A percentile compares a stretch with the other conserved stretches of the same genome.
phyloP scores from a whole-genome alignment of 225 moss, liverwort and hornwort genomes.

The Bryum argenteum region DNA sequence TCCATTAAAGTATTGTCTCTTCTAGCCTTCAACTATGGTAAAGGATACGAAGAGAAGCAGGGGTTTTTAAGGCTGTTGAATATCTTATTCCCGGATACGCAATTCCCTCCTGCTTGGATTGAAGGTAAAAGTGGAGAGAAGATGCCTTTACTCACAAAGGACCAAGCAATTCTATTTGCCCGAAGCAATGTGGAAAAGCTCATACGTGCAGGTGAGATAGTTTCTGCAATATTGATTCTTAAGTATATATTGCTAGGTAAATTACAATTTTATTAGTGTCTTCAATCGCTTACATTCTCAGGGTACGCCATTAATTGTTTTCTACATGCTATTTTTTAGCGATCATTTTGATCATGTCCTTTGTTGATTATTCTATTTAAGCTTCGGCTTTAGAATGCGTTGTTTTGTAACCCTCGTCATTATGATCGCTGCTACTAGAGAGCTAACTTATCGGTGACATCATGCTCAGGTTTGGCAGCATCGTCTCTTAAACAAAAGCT shows the following conservation, averaged over 20 bases:
- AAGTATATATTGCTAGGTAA: conserved; percentile 1
- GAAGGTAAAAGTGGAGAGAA: conserved; percentile 67
- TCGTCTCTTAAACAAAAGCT: conserved; percentile 76
- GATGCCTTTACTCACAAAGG: conserved; percentile 63
- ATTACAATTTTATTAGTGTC: conserved; percentile 11
- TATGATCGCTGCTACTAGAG: conserved; percentile 18
- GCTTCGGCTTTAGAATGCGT: conserved; percentile 18
- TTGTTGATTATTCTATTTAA: conserved; percentile 21
- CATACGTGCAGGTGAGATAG: conserved; percentile 72
- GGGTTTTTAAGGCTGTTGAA: conserved; percentile 66
- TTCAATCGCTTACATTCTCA: conserved; percentile 13
- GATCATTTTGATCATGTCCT: conserved; percentile 17
- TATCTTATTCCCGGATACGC: conserved; percentile 70
- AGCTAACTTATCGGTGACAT: conserved; percentile 25
- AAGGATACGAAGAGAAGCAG: conserved; percentile 46
- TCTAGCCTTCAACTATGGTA: conserved; percentile 57
- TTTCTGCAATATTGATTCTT: conserved; percentile 12
- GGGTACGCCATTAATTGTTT: conserved; percentile 5
- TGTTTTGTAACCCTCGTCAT: conserved; percentile 24
- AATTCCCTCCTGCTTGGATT: conserved; percentile 69
- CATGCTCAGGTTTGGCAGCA: conserved; percentile 70
- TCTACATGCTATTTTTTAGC: conserved; percentile 16
- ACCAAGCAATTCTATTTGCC: conserved; percentile 75
- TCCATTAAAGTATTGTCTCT: conserved; percentile 75
- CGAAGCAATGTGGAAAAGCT: conserved; percentile 73